These are phyloP conservation scores for Triticum monococcum DNA, from an alignment of 176 grass and related monocot species.

Conservation along the genomic window DNA sequence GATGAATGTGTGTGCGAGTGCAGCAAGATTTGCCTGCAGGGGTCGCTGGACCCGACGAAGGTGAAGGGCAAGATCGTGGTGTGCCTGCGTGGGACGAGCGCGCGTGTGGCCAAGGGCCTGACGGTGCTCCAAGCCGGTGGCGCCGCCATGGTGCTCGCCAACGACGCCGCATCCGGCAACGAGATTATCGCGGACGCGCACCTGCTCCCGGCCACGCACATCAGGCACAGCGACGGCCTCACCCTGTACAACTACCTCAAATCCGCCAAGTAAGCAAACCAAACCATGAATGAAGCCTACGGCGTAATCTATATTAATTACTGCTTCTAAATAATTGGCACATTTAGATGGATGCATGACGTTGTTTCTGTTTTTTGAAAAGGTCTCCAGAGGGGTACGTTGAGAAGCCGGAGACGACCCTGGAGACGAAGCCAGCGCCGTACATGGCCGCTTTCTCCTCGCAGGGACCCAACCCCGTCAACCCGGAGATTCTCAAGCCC, in stretches of 20 bases:
- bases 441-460: slow-evolving; percentile 87
- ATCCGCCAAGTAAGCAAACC: slow-evolving; percentile 42
- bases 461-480: slow-evolving; percentile 62
- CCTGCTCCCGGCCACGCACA: slow-evolving; percentile 64
- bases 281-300: background rate
- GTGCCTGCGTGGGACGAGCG: slow-evolving; percentile 55
- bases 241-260: slow-evolving; percentile 51
- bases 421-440: slow-evolving; percentile 62
- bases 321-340: no score
- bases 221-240: slow-evolving; percentile 48
- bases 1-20: slow-evolving; percentile 1
- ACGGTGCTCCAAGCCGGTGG: slow-evolving; percentile 59
- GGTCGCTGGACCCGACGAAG: slow-evolving; percentile 60
- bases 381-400: slow-evolving; percentile 51
- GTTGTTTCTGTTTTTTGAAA: background rate
- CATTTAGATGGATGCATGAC: background rate
- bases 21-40: slow-evolving; percentile 50
- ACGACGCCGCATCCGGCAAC: slow-evolving; percentile 39
- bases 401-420: slow-evolving; percentile 43
- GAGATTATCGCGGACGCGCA: slow-evolving; percentile 72
- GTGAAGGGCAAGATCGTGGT: slow-evolving; percentile 73
- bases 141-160: slow-evolving; percentile 61
- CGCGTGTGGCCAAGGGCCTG: slow-evolving; percentile 51
- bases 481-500: slow-evolving; percentile 70
- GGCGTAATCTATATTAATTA: no score